These are phyloP conservation scores for Graphilbum fragrans DNA, from an alignment of 2,329 filamentous ascomycete genomes.

Conservation along the genomic window DNA sequence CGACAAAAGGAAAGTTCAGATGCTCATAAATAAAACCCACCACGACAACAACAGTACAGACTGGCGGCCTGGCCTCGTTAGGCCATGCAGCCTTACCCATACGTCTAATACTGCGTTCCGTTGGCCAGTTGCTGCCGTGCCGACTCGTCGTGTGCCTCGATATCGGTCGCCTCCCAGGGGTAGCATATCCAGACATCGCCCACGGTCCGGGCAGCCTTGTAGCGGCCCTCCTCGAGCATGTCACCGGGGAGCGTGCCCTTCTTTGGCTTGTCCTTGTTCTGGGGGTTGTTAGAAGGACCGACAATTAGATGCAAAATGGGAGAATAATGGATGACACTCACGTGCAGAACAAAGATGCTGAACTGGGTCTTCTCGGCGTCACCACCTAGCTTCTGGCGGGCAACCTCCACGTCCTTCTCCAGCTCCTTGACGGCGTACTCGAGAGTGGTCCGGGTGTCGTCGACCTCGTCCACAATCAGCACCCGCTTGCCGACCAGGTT, in stretches of 20 bases:
- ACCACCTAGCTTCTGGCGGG: conserved; percentile 57
- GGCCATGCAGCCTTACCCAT: not conserved
- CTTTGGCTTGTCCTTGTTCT: conserved; percentile 97
- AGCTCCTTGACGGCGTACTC: conserved; percentile 90
- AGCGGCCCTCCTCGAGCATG: conserved; percentile 61
- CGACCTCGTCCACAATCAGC: conserved; percentile 88
- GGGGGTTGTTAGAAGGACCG: conserved; percentile 4
- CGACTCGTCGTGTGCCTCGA: conserved; percentile 76
- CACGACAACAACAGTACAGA: too few species aligned
- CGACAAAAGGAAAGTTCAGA: too few species aligned
- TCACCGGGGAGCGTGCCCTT: conserved; percentile 73
- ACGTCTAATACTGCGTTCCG: conserved; percentile 1
- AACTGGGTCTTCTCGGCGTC: conserved; percentile 67
- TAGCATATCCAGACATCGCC: conserved; percentile 98
- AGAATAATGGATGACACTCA: conserved; percentile 35
- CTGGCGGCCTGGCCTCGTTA: too few species aligned
- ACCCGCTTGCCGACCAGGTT: conserved; percentile 86
- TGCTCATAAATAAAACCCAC: too few species aligned
- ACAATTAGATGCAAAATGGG: conserved; percentile 8
- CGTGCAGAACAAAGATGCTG: conserved; percentile 89
- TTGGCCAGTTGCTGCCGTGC: conserved; percentile 34
- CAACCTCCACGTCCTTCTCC: conserved; percentile 83
- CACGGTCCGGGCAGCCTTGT: conserved; percentile 77
- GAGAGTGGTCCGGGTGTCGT: conserved; percentile 86
- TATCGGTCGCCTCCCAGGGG: conserved; percentile 92